phyloP scores from a whole-genome alignment of 2,329 filamentous ascomycete genomes.

The Penicillium capsulatum region DNA sequence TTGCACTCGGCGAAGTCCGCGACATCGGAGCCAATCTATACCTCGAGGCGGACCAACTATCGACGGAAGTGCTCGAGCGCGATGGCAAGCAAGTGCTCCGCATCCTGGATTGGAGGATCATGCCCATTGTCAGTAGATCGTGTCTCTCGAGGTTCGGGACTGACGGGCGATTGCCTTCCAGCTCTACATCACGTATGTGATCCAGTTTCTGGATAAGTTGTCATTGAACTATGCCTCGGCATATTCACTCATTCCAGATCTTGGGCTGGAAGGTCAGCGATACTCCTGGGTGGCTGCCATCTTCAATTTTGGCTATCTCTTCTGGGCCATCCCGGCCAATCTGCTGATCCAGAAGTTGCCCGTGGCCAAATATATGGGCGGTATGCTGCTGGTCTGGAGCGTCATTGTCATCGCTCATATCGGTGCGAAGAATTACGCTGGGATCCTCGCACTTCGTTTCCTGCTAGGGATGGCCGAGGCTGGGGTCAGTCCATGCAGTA shows the following conservation, averaged over 20 bases:
- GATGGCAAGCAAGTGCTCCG: constrained; percentile 42
- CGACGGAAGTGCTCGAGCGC: constrained; percentile 42
- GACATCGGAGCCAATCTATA: constrained; percentile 48
- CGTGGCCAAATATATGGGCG: constrained; percentile 41
- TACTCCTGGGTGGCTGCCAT: constrained; percentile 47
- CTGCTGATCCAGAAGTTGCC: constrained; percentile 42
- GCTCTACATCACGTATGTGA: constrained; percentile 41
- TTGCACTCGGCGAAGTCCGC: constrained; percentile 20
- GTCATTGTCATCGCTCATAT: constrained; percentile 37
- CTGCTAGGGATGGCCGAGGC: constrained; percentile 44
- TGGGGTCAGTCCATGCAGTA: constrained; percentile 33
- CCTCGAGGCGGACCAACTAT: constrained; percentile 43
- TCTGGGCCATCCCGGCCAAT: constrained; percentile 41
- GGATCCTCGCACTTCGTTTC: constrained; percentile 46
- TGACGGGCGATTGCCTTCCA: constrained; percentile 24
- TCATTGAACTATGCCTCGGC: constrained; percentile 38
- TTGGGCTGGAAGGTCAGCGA: constrained; percentile 40
- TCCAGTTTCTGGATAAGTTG: constrained; percentile 43
- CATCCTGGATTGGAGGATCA: constrained; percentile 47
- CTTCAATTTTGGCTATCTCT: constrained; percentile 44
- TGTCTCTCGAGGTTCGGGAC: constrained; percentile 6
- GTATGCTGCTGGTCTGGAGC: constrained; percentile 43
- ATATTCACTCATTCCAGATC: constrained; percentile 43
- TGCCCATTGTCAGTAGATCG: constrained; percentile 41
- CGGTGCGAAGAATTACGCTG: constrained; percentile 39